These are phyloP conservation scores for Quercus phellos DNA, from an alignment of 331 rosid genomes.

Conservation along the genomic window DNA sequence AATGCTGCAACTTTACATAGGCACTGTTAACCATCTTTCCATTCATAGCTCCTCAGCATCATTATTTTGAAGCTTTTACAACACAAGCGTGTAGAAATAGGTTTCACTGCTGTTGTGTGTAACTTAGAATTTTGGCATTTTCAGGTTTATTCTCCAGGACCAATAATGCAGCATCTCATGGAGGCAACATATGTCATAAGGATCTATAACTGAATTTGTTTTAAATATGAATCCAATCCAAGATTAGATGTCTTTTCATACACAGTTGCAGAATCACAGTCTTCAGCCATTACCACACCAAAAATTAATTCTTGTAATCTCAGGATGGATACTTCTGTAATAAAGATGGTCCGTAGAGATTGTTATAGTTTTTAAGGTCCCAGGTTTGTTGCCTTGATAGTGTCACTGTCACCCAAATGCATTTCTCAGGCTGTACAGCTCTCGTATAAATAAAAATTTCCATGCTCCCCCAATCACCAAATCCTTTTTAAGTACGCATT, in stretches of 20 bases:
- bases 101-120: background rate
- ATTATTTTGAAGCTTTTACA: background rate
- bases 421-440: no score
- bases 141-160: background rate
- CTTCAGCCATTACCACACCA: background rate
- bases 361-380: background rate
- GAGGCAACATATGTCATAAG: background rate
- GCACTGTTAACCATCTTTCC: background rate
- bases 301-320: background rate
- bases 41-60: background rate
- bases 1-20: background rate
- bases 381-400: background rate
- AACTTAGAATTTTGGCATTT: background rate
- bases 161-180: background rate
- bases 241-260: background rate
- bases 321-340: background rate
- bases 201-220: background rate
- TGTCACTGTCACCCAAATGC: background rate
- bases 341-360: background rate
- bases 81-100: background rate
- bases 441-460: no score
- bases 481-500: no score
- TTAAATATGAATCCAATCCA: background rate
- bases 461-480: background rate
- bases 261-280: background rate